Evolutionary conservation across 2,329 filamentous ascomycete species (phyloP).

Genomic region (Exophiala mesophila): DNA sequence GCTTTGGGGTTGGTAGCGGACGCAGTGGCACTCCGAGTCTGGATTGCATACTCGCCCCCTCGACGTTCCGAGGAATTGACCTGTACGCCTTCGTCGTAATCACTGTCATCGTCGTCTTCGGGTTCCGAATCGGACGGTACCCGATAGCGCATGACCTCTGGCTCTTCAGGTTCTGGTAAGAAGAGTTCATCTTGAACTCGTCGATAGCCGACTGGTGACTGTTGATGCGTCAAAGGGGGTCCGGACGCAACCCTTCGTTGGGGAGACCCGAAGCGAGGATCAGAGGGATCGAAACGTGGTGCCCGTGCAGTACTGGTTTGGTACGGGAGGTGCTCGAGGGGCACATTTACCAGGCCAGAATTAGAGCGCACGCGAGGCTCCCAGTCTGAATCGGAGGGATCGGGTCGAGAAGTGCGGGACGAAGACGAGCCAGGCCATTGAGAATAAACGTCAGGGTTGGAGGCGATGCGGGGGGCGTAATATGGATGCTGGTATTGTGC

Average conservation of each 20-base stretch:
- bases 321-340: constrained; percentile 31
- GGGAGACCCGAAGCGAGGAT: constrained; percentile 30
- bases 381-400: constrained; percentile 48
- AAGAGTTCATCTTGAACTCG: constrained; percentile 25
- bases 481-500: constrained; percentile 28
- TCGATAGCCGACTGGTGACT: constrained; percentile 15
- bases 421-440: constrained; percentile 30
- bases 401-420: constrained; percentile 35
- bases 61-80: constrained; percentile 21
- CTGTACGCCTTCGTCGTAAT: constrained; percentile 18
- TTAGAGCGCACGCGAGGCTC: constrained; percentile 37
- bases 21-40: constrained; percentile 24
- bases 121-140: constrained; percentile 17
- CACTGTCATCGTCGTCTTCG: constrained; percentile 19
- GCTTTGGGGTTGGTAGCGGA: constrained; percentile 2
- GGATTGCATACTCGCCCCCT: constrained; percentile 19
- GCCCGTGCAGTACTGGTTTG: constrained; percentile 30
- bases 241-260: constrained; percentile 42
- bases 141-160: constrained; percentile 23
- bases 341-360: constrained; percentile 31
- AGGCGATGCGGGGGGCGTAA: constrained; percentile 29
- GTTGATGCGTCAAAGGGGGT: constrained; percentile 26
- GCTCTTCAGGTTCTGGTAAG: constrained; percentile 14
- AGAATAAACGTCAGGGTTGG: constrained; percentile 33
- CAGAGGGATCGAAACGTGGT: constrained; percentile 29